phyloP scores from a whole-genome alignment of 164 flowering plant species.

The Magnolia sinica region DNA sequence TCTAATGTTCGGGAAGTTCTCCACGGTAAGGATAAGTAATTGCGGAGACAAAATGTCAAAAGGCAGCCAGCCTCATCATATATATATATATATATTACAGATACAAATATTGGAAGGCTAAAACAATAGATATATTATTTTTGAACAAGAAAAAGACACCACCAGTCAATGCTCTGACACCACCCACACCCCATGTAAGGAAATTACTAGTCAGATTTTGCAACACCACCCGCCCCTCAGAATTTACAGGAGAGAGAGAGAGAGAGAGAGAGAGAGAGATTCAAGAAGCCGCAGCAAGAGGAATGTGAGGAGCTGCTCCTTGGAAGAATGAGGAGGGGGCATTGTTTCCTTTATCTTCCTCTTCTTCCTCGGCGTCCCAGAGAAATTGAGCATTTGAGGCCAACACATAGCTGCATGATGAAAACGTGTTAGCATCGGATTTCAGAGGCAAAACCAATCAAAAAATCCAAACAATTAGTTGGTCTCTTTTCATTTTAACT shows the following conservation, averaged over 20 bases:
- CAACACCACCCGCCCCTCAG: not conserved
- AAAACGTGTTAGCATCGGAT: not conserved
- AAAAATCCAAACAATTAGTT: no score
- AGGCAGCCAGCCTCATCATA: no score
- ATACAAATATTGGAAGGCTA: not conserved
- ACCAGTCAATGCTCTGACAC: not conserved
- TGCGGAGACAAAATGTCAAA: no score
- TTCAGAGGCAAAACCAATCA: no score
- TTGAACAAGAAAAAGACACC: not conserved
- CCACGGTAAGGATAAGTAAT: no score
- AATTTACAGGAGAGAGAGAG: not conserved
- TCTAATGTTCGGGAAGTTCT: no score
- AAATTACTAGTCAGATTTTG: not conserved
- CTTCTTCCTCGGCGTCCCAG: slow-evolving; percentile 48
- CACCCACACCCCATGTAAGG: not conserved
- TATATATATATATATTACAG: no score
- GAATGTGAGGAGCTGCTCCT: not conserved
- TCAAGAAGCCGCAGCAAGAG: slow-evolving; percentile 1
- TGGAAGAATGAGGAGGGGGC: not conserved
- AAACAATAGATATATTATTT: no score
- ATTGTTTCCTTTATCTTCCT: slow-evolving; percentile 24
- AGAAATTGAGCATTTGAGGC: slow-evolving; percentile 48
- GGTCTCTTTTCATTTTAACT: no score
- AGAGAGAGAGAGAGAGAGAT: not conserved
- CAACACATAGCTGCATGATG: slow-evolving; percentile 38